A percentile compares a stretch with the other conserved stretches of the same genome.
phyloP scores from a whole-genome alignment of 495 filamentous ascomycete species.

The Penicillium robsamsonii region DNA sequence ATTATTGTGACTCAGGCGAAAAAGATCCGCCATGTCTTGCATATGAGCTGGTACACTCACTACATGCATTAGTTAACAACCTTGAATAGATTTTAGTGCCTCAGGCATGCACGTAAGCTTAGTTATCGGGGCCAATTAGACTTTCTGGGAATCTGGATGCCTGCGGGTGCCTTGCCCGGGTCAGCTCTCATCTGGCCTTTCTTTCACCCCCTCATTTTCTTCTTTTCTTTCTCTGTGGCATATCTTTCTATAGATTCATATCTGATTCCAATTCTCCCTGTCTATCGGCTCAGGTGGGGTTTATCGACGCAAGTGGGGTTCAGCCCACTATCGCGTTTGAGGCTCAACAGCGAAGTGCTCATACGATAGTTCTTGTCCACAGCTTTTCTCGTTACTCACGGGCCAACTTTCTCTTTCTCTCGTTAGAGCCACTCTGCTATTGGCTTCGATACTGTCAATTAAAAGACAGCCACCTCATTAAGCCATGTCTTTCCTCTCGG shows the following conservation, averaged over 20 bases:
- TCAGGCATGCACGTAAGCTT: too few relatives aligned
- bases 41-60: too few relatives aligned
- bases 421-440: background rate
- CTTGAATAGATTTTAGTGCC: background rate
- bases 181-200: conserved; percentile 12
- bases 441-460: background rate
- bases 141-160: conserved; percentile 24
- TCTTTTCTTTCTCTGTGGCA: background rate
- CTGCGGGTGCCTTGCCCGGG: conserved; percentile 14
- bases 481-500: conserved; percentile 32
- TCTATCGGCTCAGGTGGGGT: conserved; percentile 4
- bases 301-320: conserved; percentile 11
- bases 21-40: too few relatives aligned
- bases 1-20: too few relatives aligned
- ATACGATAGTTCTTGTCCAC: background rate
- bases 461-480: background rate
- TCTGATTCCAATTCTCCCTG: background rate
- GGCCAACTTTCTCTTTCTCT: background rate
- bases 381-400: background rate
- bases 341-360: conserved; percentile 9
- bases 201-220: conserved; percentile 4
- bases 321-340: conserved; percentile 6
- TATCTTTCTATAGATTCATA: background rate
- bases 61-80: too few relatives aligned
- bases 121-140: conserved; percentile 22